Percentiles rank a stretch among this genome's conserved stretches.
Conservation (phyloP, 208 protist species). For the Acanthamoeba healyi region DNA sequence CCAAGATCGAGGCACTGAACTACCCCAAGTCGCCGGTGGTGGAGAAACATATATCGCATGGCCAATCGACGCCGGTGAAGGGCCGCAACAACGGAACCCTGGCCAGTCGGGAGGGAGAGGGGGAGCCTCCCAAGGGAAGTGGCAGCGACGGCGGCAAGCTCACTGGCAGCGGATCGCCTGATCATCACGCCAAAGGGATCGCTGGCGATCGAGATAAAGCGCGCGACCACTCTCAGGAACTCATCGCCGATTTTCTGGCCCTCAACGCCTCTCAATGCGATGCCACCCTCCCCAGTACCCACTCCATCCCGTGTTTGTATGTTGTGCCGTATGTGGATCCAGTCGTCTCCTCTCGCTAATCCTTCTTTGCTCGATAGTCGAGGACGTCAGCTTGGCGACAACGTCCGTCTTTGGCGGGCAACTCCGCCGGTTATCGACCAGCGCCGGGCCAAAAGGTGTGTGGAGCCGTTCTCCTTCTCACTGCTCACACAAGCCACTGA, state of each 20-base stretch:
- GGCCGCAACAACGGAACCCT: neutral
- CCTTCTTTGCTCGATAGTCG: neutral
- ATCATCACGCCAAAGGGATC: too few relatives aligned
- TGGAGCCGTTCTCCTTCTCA: too few relatives aligned
- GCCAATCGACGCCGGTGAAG: neutral
- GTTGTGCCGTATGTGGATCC: neutral
- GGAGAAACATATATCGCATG: neutral
- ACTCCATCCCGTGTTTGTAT: neutral
- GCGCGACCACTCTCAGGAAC: neutral
- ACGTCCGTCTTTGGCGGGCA: neutral
- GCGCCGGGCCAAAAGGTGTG: neutral
- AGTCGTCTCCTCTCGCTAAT: neutral
- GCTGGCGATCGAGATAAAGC: neutral
- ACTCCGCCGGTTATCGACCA: neutral
- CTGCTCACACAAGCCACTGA: too few relatives aligned
- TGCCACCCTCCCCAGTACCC: neutral
- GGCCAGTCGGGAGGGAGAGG: neutral
- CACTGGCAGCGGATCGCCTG: neutral
- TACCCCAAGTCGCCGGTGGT: neutral
- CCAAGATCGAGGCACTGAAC: neutral
- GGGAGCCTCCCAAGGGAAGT: neutral
- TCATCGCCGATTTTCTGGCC: neutral
- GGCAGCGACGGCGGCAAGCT: neutral
- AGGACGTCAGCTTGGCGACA: neutral
- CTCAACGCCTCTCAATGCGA: constrained; percentile 14